These are phyloP conservation scores for Cladochytrium replicatum DNA, from an alignment of 192 early-diverging fungal species.

Conservation along the genomic window DNA sequence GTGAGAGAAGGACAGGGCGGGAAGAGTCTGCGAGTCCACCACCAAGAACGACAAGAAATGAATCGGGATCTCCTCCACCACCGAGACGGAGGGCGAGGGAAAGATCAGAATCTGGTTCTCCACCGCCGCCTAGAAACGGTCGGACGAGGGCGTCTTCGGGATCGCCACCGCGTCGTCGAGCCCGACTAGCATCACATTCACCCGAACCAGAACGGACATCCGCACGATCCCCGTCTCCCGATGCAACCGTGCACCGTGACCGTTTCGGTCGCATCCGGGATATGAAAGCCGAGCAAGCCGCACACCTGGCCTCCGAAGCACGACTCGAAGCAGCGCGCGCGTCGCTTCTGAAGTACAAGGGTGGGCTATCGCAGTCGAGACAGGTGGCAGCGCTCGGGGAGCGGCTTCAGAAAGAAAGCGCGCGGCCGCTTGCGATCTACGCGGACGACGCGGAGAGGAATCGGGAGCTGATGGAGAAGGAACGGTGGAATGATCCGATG, in stretches of 20 bases:
- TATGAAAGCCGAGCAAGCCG: slow-evolving; percentile 31
- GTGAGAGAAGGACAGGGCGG: no score
- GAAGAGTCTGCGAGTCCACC: no score
- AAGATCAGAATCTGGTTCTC: slow-evolving; percentile 16
- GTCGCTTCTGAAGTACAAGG: no score
- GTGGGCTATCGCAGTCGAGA: slow-evolving; percentile 52
- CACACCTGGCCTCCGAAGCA: slow-evolving; percentile 21
- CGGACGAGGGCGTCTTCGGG: no score
- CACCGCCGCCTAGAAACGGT: slow-evolving; percentile 1
- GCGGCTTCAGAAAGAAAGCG: slow-evolving; percentile 22
- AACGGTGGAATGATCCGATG: slow-evolving; percentile 66
- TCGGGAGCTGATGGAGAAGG: slow-evolving; percentile 30
- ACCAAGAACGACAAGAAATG: slow-evolving; percentile 2
- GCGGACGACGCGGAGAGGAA: slow-evolving; percentile 39
- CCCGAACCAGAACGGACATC: slow-evolving; percentile 18
- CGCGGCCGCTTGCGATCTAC: slow-evolving; percentile 31
- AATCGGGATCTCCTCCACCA: slow-evolving; percentile 15
- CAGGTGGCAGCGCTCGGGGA: slow-evolving; percentile 15
- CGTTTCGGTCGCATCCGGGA: slow-evolving; percentile 47
- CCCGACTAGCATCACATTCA: neutral
- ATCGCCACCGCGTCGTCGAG: no score
- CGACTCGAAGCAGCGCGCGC: slow-evolving; percentile 49
- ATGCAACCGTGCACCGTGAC: slow-evolving; percentile 56
- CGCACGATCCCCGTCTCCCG: slow-evolving; percentile 11
- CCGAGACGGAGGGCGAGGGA: slow-evolving; percentile 14